Base-by-base conservation (phyloP, 768 basidiomycete genomes). In the Rhodocollybia butyracea region DNA sequence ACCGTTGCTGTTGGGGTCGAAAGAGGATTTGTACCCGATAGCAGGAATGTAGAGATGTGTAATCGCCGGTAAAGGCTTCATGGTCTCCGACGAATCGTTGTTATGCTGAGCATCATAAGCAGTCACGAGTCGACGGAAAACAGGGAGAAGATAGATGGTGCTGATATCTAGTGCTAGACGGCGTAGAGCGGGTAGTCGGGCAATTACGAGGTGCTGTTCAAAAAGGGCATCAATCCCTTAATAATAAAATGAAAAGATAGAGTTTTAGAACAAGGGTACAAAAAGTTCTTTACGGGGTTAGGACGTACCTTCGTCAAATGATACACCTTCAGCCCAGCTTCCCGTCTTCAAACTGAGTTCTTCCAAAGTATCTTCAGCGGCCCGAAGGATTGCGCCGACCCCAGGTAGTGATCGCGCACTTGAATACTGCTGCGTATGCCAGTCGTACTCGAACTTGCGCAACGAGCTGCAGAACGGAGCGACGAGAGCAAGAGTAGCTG, bases 351-450 rank as follows among this genome's bases (percentile, higher is more conserved):
- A 38, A 17, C 48, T 50, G 2, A 50, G 22, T 22, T 50, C 48
- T 34, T 50, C 48, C 32, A 50, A 38, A 11, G 48, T 34, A 19
- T 24, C 34, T 50, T 30, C 15, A 38, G 48, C 48, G 48, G 48
- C 48, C 48, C 48, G 48, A 19, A 50, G 11, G 21, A 50, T 50
- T 26, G 36, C 48, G 15, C 48, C 48, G 34, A 50, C 32, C 48
- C 48, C 48, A 50, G 48, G 48, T 50, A 50, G 26, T 8, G 48
- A 50, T n/a, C 22, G 31, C 21, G 48, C 48, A 50, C 48, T 50
- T 7, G 48, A 34, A 26, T 50, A 50, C 48, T 50, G 48, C 27
- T 50, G 48, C 5, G 32, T 36, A 50, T 50, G 48, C 48, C 48
- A 50, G 15, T 50, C 48, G 32, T 50, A 50, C 22, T 50, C 48